A percentile compares a stretch with the other conserved stretches of the same genome.
These are phyloP conservation scores for Yamadazyma aaseri DNA, from an alignment of 1,139 yeast genomes.

Conservation along the genomic window DNA sequence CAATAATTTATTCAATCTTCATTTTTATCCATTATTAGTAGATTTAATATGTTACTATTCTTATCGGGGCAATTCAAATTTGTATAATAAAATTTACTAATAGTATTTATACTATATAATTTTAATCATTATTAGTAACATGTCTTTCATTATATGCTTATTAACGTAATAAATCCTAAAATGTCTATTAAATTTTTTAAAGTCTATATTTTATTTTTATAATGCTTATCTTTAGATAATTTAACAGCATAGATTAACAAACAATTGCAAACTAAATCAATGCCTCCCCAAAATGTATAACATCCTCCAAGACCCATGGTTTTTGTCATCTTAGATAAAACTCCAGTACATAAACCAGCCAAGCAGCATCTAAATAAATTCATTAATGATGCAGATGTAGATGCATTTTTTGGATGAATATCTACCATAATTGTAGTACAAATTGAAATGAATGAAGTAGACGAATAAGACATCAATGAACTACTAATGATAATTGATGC, in stretches of 20 bases:
- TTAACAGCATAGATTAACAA: constrained; percentile 19
- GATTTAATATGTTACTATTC: too few species aligned
- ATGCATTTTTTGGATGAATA: constrained; percentile 31
- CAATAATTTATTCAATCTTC: constrained; percentile 41
- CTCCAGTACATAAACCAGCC: constrained; percentile 36
- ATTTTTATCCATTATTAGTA: background rate
- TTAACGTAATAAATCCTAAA: too few species aligned
- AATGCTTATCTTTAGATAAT: constrained; percentile 3
- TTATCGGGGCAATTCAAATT: too few species aligned
- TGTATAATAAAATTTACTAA: too few species aligned
- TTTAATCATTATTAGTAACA: too few species aligned
- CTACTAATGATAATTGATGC: constrained; percentile 33
- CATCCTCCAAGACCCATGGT: constrained; percentile 36
- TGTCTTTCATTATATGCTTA: too few species aligned
- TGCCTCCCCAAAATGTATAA: constrained; percentile 34
- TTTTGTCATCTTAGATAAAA: constrained; percentile 27
- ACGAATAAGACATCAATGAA: constrained; percentile 27
- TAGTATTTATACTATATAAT: too few species aligned
- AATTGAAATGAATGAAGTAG: constrained; percentile 27
- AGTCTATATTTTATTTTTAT: too few species aligned
- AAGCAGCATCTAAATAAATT: constrained; percentile 36
- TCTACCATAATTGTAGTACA: constrained; percentile 40
- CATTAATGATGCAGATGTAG: constrained; percentile 37
- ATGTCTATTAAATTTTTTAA: too few species aligned
- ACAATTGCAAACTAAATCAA: constrained; percentile 22